Conservation (phyloP, 768 basidiomycete species). For the Cystobasidium onofrii region DNA sequence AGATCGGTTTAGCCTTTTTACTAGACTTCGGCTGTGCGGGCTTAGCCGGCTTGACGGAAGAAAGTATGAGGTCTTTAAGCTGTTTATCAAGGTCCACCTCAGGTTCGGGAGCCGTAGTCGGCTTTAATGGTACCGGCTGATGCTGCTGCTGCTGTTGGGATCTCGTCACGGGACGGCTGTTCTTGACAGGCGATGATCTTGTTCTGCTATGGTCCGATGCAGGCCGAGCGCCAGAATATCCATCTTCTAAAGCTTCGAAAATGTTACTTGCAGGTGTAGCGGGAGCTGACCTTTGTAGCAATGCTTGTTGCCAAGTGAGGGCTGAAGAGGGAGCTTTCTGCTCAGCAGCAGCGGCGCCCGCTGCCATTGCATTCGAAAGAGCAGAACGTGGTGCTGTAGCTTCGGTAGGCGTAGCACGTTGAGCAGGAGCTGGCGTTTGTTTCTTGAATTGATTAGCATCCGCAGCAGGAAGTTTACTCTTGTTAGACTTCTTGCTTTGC, state of each 20-base stretch:
- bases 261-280: conserved; percentile 10
- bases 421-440: background rate
- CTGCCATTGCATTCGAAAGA: background rate
- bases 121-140: background rate
- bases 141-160: background rate
- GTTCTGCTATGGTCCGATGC: conserved; percentile 3
- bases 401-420: background rate
- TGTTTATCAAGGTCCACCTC: background rate
- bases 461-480: background rate
- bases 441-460: background rate
- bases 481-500: conserved; percentile 9
- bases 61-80: background rate
- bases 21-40: background rate
- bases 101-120: background rate
- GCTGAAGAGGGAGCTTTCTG: background rate
- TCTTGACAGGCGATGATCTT: conserved; percentile 13
- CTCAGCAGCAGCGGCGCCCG: background rate
- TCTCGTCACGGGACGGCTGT: background rate
- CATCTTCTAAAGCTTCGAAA: conserved; percentile 9
- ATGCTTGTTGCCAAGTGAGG: conserved; percentile 33
- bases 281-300: conserved; percentile 1
- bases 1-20: background rate
- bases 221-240: conserved; percentile 5
- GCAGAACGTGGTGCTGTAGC: background rate
- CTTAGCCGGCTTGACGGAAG: background rate